phyloP scores from a whole-genome alignment of 139 green algal genomes.

The Nannochloris sp. region DNA sequence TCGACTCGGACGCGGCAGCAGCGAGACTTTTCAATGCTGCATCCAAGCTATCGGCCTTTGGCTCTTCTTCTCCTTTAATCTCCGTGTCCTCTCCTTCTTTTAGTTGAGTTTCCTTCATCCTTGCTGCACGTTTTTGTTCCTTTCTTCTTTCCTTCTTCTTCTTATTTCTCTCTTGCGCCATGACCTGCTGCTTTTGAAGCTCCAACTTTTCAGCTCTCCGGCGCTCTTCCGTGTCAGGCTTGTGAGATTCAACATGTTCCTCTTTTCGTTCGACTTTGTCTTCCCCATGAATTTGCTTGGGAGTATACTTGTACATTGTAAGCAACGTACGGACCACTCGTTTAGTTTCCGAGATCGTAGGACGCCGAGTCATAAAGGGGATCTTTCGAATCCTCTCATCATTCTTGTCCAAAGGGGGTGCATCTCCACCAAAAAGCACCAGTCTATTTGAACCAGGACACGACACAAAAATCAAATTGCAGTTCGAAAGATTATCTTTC shows the following conservation, averaged over 20 bases:
- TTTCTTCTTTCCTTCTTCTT: background rate
- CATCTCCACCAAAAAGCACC: constrained; percentile 20
- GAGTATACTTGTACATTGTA: constrained; percentile 32
- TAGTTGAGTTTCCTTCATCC: constrained; percentile 3
- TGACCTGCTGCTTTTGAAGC: too few species aligned
- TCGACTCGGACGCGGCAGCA: constrained; percentile 23
- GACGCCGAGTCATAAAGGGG: constrained; percentile 66
- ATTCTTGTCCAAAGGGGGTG: constrained; percentile 15
- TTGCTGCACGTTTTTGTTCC: background rate
- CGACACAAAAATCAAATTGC: constrained; percentile 4
- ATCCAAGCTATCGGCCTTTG: constrained; percentile 42
- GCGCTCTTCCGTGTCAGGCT: too few species aligned
- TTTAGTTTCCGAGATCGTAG: constrained; percentile 75
- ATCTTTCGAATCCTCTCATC: constrained; percentile 40
- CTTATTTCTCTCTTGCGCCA: constrained; percentile 2
- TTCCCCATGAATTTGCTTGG: too few species aligned
- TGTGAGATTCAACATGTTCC: too few species aligned
- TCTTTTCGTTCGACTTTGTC: too few species aligned
- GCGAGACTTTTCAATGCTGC: constrained; percentile 20
- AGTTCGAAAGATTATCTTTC: constrained; percentile 29
- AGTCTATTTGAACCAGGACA: constrained; percentile 7
- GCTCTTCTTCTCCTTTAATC: constrained; percentile 44
- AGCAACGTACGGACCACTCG: constrained; percentile 52
- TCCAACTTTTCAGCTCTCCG: too few species aligned
- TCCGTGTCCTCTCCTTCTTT: constrained; percentile 6